Conservation (phyloP, 805 yeast species). For the Wickerhamomyces hampshirensis region DNA sequence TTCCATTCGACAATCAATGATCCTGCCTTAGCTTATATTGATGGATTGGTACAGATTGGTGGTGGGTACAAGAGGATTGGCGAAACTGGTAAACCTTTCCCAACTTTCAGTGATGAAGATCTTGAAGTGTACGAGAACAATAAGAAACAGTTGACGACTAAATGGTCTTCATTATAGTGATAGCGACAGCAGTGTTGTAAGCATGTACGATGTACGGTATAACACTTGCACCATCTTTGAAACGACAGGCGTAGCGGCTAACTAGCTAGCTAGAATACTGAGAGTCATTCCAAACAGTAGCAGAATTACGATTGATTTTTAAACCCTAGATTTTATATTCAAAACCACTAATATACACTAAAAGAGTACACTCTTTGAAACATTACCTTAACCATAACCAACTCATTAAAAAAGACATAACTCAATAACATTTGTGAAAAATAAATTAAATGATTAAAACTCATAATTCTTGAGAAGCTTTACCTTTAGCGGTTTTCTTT, state of each 20-base stretch:
- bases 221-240: too few relatives aligned
- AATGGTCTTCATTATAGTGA: too few relatives aligned
- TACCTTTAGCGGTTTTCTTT: slow-evolving; percentile 59
- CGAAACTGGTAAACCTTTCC: slow-evolving; percentile 3
- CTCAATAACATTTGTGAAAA: slow-evolving; percentile 3
- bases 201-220: too few relatives aligned
- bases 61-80: slow-evolving; percentile 9
- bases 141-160: too few relatives aligned
- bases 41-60: slow-evolving; percentile 23
- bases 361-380: too few relatives aligned
- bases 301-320: too few relatives aligned
- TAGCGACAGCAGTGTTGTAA: too few relatives aligned
- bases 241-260: too few relatives aligned
- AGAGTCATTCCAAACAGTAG: too few relatives aligned
- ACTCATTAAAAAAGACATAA: slow-evolving; percentile 4
- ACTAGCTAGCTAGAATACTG: too few relatives aligned
- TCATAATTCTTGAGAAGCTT: slow-evolving; percentile 59
- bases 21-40: slow-evolving; percentile 25
- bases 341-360: slow-evolving; percentile 6
- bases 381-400: slow-evolving; percentile 2
- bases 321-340: too few relatives aligned
- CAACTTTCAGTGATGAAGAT: slow-evolving; percentile 4
- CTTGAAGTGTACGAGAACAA: slow-evolving; percentile 3
- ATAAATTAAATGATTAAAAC: slow-evolving; percentile 3
- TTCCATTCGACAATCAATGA: slow-evolving; percentile 30